A percentile compares a stretch with the other conserved stretches of the same genome.
Conservation (phyloP, 306 rosid genomes). For the Canavalia gladiata region DNA sequence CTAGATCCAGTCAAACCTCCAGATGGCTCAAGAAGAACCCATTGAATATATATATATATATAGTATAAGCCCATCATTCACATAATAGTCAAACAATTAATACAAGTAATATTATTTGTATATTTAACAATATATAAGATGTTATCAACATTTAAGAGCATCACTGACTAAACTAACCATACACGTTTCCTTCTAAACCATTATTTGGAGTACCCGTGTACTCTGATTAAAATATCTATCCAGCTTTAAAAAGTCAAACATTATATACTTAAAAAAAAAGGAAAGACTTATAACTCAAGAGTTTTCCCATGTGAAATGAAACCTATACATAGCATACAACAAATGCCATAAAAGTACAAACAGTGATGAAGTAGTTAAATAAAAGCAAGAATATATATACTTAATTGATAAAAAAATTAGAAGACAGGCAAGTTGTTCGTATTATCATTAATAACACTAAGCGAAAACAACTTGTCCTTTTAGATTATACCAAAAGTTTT, state of each 20-base stretch:
- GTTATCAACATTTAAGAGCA: too few species aligned
- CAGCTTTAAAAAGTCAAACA: not conserved
- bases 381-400: not conserved
- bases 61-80: not conserved
- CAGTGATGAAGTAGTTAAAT: not conserved
- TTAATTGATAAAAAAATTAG: not conserved
- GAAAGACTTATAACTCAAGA: not conserved
- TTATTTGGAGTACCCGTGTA: too few species aligned
- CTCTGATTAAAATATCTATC: too few species aligned
- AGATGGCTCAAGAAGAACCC: not conserved
- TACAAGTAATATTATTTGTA: too few species aligned
- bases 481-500: not conserved
- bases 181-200: too few species aligned
- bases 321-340: not conserved
- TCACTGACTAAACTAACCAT: too few species aligned
- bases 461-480: constrained; percentile 18
- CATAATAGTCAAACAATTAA: constrained; percentile 11
- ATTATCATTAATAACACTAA: not conserved
- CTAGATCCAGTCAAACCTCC: constrained; percentile 39
- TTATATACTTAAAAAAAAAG: constrained; percentile 6
- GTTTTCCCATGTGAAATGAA: constrained; percentile 37
- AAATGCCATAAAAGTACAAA: constrained; percentile 22
- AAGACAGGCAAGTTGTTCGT: constrained; percentile 6
- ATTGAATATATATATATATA: too few species aligned
- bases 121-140: too few species aligned